Percentiles rank a stretch among this genome's conserved stretches.
phyloP scores from a whole-genome alignment of 1,284 basidiomycete species.

The Laetiporus sulphureus region DNA sequence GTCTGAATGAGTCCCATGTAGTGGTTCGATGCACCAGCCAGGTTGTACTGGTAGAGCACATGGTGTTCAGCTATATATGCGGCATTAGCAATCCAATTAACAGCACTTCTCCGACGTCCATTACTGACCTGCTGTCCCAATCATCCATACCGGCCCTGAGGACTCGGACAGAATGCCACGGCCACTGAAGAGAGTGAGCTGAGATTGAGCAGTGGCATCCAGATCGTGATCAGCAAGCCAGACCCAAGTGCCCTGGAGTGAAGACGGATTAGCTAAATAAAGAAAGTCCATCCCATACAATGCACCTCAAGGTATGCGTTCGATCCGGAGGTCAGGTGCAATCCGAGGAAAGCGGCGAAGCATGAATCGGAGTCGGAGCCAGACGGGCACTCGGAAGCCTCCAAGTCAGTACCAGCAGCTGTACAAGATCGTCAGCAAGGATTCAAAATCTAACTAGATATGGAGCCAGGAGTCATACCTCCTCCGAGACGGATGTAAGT shows the following conservation, averaged over 20 bases:
- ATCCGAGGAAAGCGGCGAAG: constrained; percentile 51
- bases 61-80: constrained; percentile 47
- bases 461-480: no score
- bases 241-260: constrained; percentile 43
- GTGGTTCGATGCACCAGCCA: constrained; percentile 56
- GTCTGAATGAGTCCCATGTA: constrained; percentile 72
- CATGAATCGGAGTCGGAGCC: constrained; percentile 36
- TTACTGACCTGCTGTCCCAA: constrained; percentile 50
- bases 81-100: background rate
- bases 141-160: constrained; percentile 66
- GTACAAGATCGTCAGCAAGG: background rate
- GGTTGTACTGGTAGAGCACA: constrained; percentile 59
- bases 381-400: constrained; percentile 37
- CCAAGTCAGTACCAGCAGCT: constrained; percentile 50
- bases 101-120: background rate
- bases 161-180: constrained; percentile 78
- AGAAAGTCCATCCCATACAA: no score
- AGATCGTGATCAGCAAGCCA: constrained; percentile 80
- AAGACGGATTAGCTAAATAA: no score
- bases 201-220: constrained; percentile 35
- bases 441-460: no score
- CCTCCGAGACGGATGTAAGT: constrained; percentile 55
- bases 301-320: constrained; percentile 54
- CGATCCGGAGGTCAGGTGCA: constrained; percentile 54
- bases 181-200: constrained; percentile 62